Conservation (phyloP, 2,329 filamentous ascomycete genomes). For the Fusarium mundagurra region DNA sequence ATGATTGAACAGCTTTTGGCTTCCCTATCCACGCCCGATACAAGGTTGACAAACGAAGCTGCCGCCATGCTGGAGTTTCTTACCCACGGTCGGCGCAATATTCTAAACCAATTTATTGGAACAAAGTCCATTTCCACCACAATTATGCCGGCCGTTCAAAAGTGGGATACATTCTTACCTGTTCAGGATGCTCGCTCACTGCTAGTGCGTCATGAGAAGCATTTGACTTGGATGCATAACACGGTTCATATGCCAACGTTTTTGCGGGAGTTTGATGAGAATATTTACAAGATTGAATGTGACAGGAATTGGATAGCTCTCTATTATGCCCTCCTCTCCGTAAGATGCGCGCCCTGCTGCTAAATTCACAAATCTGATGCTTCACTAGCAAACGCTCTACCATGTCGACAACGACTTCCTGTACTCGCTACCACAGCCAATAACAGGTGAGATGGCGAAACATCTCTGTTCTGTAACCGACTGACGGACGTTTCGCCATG, state of each 20-base stretch:
- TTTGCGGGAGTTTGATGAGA: neutral
- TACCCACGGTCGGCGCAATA: neutral
- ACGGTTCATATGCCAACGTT: neutral
- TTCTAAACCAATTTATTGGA: neutral
- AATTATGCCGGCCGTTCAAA: neutral
- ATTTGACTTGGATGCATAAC: conserved; percentile 2
- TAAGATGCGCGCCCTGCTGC: neutral
- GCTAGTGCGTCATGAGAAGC: neutral
- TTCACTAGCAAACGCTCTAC: neutral
- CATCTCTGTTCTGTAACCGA: accelerated
- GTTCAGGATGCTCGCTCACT: neutral
- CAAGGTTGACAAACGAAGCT: neutral
- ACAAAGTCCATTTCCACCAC: neutral
- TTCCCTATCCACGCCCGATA: neutral
- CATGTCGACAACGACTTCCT: neutral
- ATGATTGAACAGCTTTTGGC: neutral
- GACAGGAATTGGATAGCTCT: neutral
- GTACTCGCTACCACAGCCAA: accelerated
- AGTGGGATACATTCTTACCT: neutral
- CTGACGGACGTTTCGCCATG: accelerated
- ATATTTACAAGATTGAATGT: neutral
- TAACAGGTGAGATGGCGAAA: neutral
- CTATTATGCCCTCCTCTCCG: neutral
- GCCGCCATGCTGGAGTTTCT: neutral
- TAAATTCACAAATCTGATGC: accelerated